Conservation (phyloP, 2,329 filamentous ascomycete species). For the Dothistroma septosporum region DNA sequence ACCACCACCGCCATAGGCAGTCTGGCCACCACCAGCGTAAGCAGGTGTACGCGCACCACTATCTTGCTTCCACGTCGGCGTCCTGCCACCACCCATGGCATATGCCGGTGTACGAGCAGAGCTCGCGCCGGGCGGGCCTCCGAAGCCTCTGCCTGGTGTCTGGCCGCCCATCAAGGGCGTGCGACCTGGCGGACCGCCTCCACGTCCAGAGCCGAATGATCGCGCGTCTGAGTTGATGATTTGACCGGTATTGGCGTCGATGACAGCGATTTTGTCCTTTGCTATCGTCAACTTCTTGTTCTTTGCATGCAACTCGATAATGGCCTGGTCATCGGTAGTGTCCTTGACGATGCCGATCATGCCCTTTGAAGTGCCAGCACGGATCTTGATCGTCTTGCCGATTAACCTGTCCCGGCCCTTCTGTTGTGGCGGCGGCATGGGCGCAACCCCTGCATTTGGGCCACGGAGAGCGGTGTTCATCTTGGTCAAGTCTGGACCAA, state of each 20-base stretch:
- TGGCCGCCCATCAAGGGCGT: conserved; percentile 45
- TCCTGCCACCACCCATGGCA: conserved; percentile 47
- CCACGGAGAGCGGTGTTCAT: conserved; percentile 88
- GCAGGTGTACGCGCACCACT: conserved; percentile 45
- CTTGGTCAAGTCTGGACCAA: conserved; percentile 73
- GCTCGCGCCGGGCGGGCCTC: conserved; percentile 57
- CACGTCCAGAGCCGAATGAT: conserved; percentile 19
- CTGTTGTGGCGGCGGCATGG: conserved; percentile 65
- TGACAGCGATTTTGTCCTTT: conserved; percentile 77
- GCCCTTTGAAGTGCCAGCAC: conserved; percentile 85
- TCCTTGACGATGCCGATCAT: conserved; percentile 94
- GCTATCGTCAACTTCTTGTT: conserved; percentile 83
- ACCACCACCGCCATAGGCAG: conserved; percentile 47
- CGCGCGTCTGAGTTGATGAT: conserved; percentile 62
- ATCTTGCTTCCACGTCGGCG: conserved; percentile 59
- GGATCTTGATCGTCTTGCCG: conserved; percentile 86
- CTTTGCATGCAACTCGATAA: conserved; percentile 91
- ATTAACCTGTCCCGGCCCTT: conserved; percentile 78
- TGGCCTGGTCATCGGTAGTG: conserved; percentile 77
- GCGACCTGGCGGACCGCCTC: conserved; percentile 17
- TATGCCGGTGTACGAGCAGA: conserved; percentile 62
- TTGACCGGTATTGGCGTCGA: conserved; percentile 72
- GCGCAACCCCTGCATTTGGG: conserved; percentile 49
- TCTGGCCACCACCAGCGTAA: conserved; percentile 41
- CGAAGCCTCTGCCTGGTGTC: conserved; percentile 57